Evolutionary conservation across 768 basidiomycete genomes (phyloP), one percentile per base, ranked within the genome.

Genomic region (Phanerochaete carnosa): DNA sequence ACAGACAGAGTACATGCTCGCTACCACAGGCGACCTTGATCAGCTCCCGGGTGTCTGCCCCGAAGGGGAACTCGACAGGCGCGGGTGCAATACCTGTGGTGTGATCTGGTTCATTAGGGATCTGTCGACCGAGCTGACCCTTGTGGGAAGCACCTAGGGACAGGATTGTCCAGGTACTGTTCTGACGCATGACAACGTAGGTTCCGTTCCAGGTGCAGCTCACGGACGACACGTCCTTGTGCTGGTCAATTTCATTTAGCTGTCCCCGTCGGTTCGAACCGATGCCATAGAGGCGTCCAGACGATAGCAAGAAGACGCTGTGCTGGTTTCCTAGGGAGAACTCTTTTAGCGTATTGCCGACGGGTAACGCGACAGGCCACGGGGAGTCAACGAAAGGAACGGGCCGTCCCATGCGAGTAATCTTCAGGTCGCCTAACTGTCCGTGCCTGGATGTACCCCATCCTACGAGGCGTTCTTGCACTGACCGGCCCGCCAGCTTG

Each of bases 391-490:
- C 60, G 62, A 76, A 74, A 0, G 73, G 62, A 11, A 69, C 57
- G 15, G 69, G 65, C 30, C 71, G 72, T 30, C 64, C 64, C 32
- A 57, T 62, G 23, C 32, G 59, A 9, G 63, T 45, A 30, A 66
- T 62, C 28, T 62, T 37, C 19, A 71, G 59, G 26, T 70, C 63
- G 3, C 90, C 91, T 1, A 98, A 81, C 69, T 98, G 94, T 3
- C 94, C 93, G 67, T 95, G 93, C 32, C 95, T 78, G 15, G 85
- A 82, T 1, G 86, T 77, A 5, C 95, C 95, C 95, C 95, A 98
- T 7, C 94, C 95, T 5, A 88, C 77, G 13, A 81, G 28, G 47
- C 73, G 63, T 54, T 68, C 72, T 19, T 57, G 55, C 4, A 62
- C 47, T 22, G 62, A 58, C 23, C 68, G 67, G 54, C 74, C 69